Evolutionary conservation across 1,284 basidiomycete species (phyloP).

Genomic region (Cryptococcus hybrid): DNA sequence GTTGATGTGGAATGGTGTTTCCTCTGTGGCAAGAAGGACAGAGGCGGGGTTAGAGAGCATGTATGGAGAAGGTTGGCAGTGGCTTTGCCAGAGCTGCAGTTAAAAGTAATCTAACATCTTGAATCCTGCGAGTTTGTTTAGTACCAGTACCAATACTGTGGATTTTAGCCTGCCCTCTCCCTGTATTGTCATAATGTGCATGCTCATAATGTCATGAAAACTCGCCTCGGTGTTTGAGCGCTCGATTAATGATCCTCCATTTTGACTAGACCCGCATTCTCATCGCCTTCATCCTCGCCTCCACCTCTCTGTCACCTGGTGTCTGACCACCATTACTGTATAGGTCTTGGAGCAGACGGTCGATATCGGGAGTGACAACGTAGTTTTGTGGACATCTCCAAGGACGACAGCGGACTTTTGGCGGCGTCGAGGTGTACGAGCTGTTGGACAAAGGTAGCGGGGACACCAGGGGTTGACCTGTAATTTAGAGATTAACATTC

Average conservation of each 20-base stretch:
- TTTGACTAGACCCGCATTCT: conserved; percentile 39
- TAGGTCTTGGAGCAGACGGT: conserved; percentile 69
- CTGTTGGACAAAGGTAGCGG: conserved; percentile 86
- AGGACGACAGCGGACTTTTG: conserved; percentile 61
- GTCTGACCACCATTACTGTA: conserved; percentile 51
- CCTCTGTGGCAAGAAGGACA: conserved; percentile 9
- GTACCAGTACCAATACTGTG: not conserved
- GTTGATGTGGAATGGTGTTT: conserved; percentile 20
- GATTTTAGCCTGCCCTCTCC: not conserved
- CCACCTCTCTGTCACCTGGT: conserved; percentile 52
- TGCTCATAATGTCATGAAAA: too few relatives aligned
- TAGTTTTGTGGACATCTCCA: conserved; percentile 84
- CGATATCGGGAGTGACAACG: conserved; percentile 80
- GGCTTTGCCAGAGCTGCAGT: conserved; percentile 9
- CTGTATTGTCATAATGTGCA: too few relatives aligned
- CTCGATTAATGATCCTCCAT: too few relatives aligned
- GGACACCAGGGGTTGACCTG: conserved; percentile 81
- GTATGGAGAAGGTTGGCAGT: conserved; percentile 8
- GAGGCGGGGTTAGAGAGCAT: not conserved
- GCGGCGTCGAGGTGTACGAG: conserved; percentile 70
- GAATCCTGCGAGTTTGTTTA: not conserved
- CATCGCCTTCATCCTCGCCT: conserved; percentile 45
- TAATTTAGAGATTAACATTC: not conserved
- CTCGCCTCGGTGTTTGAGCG: too few relatives aligned
- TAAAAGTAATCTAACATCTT: not conserved